Evolutionary conservation across 345 rosid species (phyloP).

Genomic region (Eucalyptus lansdowneana): DNA sequence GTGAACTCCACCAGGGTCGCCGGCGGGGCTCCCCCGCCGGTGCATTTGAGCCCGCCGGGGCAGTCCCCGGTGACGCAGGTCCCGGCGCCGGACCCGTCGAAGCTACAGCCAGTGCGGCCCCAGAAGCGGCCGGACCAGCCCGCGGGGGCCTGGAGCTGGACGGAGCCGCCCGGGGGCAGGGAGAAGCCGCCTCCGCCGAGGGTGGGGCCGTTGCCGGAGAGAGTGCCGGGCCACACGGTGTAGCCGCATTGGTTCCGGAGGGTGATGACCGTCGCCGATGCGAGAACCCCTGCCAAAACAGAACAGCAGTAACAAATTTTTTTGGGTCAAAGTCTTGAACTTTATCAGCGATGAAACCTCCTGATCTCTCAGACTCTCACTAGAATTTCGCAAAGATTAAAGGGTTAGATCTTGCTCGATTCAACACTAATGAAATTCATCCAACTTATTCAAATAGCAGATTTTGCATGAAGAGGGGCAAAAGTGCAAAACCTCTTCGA

Average conservation of each 20-base stretch:
- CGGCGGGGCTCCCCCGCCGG: slow-evolving; percentile 73
- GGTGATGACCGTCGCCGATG: slow-evolving; percentile 49
- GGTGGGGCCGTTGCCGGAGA: slow-evolving; percentile 49
- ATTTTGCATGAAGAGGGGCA: neutral
- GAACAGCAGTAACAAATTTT: neutral
- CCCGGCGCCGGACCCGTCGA: slow-evolving; percentile 56
- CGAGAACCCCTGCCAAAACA: neutral
- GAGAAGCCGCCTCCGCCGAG: slow-evolving; percentile 67
- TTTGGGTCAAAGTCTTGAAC: neutral
- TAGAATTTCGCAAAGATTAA: neutral
- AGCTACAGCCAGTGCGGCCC: slow-evolving; percentile 77
- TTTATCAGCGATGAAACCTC: neutral
- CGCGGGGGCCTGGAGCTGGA: slow-evolving; percentile 45
- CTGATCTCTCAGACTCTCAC: neutral
- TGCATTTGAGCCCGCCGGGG: slow-evolving; percentile 39
- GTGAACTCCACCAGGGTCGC: slow-evolving; percentile 68
- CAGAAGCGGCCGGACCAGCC: slow-evolving; percentile 91
- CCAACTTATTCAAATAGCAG: neutral
- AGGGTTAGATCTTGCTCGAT: neutral
- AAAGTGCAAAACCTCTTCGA: neutral
- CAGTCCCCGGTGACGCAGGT: slow-evolving; percentile 81
- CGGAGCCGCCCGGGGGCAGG: slow-evolving; percentile 35
- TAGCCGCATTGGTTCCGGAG: slow-evolving; percentile 55
- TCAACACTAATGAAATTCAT: neutral
- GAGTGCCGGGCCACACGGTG: slow-evolving; percentile 87